These are phyloP conservation scores for Hypoxylon fragiforme DNA, from an alignment of 495 filamentous ascomycete genomes.

Conservation along the genomic window DNA sequence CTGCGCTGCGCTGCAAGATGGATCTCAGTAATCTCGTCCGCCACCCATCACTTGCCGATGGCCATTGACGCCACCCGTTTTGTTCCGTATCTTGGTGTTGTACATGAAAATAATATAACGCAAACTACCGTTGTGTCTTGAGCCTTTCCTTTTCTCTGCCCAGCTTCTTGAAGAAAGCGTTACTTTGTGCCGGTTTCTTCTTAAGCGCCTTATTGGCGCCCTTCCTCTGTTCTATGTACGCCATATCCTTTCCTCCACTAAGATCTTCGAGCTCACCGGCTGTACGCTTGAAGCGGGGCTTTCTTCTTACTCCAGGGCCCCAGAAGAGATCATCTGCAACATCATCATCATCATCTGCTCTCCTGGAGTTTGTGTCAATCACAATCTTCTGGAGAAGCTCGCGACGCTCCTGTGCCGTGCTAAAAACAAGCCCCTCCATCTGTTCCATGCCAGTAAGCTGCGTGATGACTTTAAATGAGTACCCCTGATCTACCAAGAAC, in stretches of 20 bases:
- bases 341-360: conserved; percentile 71
- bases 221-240: conserved; percentile 89
- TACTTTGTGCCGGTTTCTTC: conserved; percentile 64
- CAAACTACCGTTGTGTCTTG: conserved; percentile 22
- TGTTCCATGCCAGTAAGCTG: conserved; percentile 89
- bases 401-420: conserved; percentile 76
- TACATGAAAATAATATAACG: conserved; percentile 5
- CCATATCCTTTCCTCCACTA: conserved; percentile 92
- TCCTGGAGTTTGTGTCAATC: conserved; percentile 75
- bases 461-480: conserved; percentile 99
- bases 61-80: conserved; percentile 5
- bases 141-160: conserved; percentile 63
- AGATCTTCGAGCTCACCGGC: conserved; percentile 85
- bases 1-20: too few relatives aligned
- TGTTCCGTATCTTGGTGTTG: not conserved
- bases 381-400: conserved; percentile 92
- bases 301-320: conserved; percentile 51
- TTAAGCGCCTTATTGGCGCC: conserved; percentile 71
- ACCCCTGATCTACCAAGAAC: conserved; percentile 97
- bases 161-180: conserved; percentile 76
- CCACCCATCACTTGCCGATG: not conserved
- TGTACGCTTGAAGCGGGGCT: conserved; percentile 69
- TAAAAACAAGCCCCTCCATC: conserved; percentile 77
- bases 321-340: conserved; percentile 85
- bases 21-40: not conserved